Base-by-base conservation (phyloP, 2,329 filamentous ascomycete genomes). In the Shiraia sp. region DNA sequence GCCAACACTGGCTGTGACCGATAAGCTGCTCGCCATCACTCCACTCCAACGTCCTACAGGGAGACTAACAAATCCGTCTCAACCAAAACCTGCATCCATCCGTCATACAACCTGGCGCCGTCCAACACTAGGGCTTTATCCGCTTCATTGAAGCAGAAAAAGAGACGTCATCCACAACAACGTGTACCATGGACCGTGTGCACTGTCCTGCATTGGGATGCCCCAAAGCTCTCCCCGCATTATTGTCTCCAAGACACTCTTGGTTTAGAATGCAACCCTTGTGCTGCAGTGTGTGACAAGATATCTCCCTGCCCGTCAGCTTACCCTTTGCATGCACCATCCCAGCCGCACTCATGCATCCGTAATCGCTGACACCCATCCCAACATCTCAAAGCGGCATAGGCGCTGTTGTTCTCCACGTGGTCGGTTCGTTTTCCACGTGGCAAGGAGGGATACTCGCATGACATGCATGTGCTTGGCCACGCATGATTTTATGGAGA, bases 381-480 rank as follows among this genome's bases (percentile, higher is more conserved):
- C 31, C 25, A 25, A 4, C 42, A 5, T 22, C 4, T 8, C 19
- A 22, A 22, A 8, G 19, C 4, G 39, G 19, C 15, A 42, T 34
- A 19, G 14, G 10, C 35, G 17, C 28, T 30, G 44, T 36, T 33
- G 35, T 35, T 29, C 39, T 33, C 42, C 42, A 50, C 44, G 41
- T 48, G 47, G 39, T 43, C 29, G 35, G 42, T 22, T 22, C 19
- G 4, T 22, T 22, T 22, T 22, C 48, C 51, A 54, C 51, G 48
- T 54, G 51, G 51, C 23, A 14, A 19, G 32, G 45, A 45, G 36
- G 38, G 34, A 25, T 27, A 22, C 44, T 36, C 40, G 41, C 42
- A 38, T 46, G 32, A 28, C 36, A 33, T 40, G 30, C 25, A 33
- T 12, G 24, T 13, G 19, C 19, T 34, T 23, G 19, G 27, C 25